A percentile compares a stretch with the other conserved stretches of the same genome.
Evolutionary conservation across 2,329 filamentous ascomycete genomes (phyloP).

Genomic region (Exophiala lecanii-corni): DNA sequence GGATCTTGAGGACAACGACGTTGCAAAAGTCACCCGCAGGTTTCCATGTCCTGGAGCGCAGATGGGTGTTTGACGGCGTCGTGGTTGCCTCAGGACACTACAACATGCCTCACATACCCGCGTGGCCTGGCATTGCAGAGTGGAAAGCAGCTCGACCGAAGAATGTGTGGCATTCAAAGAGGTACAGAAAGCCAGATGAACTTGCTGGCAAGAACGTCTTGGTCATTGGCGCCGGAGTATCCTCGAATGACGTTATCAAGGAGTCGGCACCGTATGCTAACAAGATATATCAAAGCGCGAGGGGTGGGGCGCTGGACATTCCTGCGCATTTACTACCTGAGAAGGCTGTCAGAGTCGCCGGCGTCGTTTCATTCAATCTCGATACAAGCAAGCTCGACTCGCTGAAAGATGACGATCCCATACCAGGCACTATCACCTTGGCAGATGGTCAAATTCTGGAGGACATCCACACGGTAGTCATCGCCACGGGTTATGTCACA

Average conservation of each 20-base stretch:
- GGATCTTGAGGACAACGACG: slow-evolving; percentile 50
- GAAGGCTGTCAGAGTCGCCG: slow-evolving; percentile 49
- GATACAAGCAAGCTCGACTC: slow-evolving; percentile 2
- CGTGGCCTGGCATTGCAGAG: slow-evolving; percentile 44
- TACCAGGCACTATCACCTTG: slow-evolving; percentile 51
- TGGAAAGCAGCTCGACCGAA: slow-evolving; percentile 45
- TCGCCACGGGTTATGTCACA: slow-evolving; percentile 66
- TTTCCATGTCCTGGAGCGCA: slow-evolving; percentile 10
- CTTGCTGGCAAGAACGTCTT: slow-evolving; percentile 55
- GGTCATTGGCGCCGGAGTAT: slow-evolving; percentile 53
- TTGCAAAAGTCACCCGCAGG: slow-evolving; percentile 29
- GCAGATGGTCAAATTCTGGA: slow-evolving; percentile 50
- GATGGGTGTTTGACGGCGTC: slow-evolving; percentile 45
- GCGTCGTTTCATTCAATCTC: slow-evolving; percentile 46
- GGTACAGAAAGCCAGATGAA: slow-evolving; percentile 42
- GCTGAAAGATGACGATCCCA: slow-evolving; percentile 30
- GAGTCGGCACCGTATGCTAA: slow-evolving; percentile 45
- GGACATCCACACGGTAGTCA: slow-evolving; percentile 57
- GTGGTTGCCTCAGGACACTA: slow-evolving; percentile 54
- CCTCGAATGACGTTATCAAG: slow-evolving; percentile 51
- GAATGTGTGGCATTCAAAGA: slow-evolving; percentile 49
- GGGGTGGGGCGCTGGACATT: slow-evolving; percentile 58
- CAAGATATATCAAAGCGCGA: slow-evolving; percentile 51
- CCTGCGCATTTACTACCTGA: slow-evolving; percentile 50
- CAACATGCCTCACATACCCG: slow-evolving; percentile 47